Conservation (phyloP, 768 basidiomycete genomes). For the Lactarius hatsudake region DNA sequence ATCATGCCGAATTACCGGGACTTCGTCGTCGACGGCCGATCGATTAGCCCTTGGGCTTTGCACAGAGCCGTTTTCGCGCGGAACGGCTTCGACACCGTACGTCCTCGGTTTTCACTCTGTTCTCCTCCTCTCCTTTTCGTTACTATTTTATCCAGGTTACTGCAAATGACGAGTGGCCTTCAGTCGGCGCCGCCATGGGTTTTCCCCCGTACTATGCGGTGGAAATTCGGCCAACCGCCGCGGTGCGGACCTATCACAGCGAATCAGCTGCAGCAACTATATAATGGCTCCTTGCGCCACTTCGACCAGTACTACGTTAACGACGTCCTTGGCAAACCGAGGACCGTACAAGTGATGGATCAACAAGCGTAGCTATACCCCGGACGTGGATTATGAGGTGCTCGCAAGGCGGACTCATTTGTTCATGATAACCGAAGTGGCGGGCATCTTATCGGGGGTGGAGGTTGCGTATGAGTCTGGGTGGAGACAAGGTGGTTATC, state of each 20-base stretch:
- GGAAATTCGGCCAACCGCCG: slow-evolving; percentile 3
- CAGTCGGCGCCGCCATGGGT: slow-evolving; percentile 9
- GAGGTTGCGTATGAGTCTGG: too few relatives aligned
- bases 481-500: too few relatives aligned
- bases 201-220: neutral
- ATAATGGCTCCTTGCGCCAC: slow-evolving; percentile 1
- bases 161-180: slow-evolving; percentile 15
- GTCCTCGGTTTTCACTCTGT: neutral
- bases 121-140: neutral
- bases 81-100: slow-evolving; percentile 10
- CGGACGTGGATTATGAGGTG: too few relatives aligned
- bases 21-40: slow-evolving; percentile 4
- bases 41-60: slow-evolving; percentile 9
- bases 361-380: too few relatives aligned
- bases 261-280: slow-evolving; percentile 10
- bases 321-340: neutral
- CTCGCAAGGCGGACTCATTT: too few relatives aligned
- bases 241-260: slow-evolving; percentile 11
- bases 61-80: slow-evolving; percentile 9
- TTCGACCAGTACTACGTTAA: slow-evolving; percentile 5
- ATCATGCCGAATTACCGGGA: slow-evolving; percentile 8
- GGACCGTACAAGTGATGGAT: too few relatives aligned
- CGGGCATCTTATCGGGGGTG: too few relatives aligned
- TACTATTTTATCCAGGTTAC: slow-evolving; percentile 8
- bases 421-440: too few relatives aligned